Conservation (phyloP, 2,329 filamentous ascomycete genomes). For the Ilyonectria sp. region DNA sequence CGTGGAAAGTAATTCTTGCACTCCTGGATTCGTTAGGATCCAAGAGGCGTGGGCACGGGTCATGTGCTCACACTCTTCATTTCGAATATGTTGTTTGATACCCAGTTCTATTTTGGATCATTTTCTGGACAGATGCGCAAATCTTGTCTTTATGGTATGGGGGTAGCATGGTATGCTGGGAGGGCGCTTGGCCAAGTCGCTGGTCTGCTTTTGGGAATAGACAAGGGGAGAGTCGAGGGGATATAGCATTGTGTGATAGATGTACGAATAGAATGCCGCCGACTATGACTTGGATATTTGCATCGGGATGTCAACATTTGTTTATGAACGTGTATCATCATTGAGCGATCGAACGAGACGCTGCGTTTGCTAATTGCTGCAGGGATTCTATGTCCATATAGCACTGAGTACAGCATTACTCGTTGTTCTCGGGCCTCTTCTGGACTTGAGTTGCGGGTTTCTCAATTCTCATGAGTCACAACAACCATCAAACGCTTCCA, state of each 20-base stretch:
- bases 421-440: constrained; percentile 1
- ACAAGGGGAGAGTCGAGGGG: constrained; percentile 12
- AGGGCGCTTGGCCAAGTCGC: constrained; percentile 21
- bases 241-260: constrained; percentile 22
- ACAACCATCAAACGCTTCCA: constrained; percentile 14
- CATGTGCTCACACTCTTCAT: constrained; percentile 33
- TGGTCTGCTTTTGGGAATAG: constrained; percentile 20
- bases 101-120: constrained; percentile 31
- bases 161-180: constrained; percentile 21
- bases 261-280: constrained; percentile 29
- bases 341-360: not conserved
- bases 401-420: not conserved
- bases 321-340: not conserved
- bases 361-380: no score
- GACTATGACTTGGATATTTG: constrained; percentile 14
- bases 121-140: constrained; percentile 32
- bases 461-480: constrained; percentile 1
- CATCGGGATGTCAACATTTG: not conserved
- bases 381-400: not conserved
- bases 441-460: not conserved
- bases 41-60: constrained; percentile 3
- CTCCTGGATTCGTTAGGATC: constrained; percentile 5
- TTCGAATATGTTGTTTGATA: constrained; percentile 50
- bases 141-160: constrained; percentile 29
- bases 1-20: constrained; percentile 25